Evolutionary conservation across 2,329 filamentous ascomycete genomes (phyloP), one percentile per base, ranked within the genome.

Genomic region (Phialophora macrospora): DNA sequence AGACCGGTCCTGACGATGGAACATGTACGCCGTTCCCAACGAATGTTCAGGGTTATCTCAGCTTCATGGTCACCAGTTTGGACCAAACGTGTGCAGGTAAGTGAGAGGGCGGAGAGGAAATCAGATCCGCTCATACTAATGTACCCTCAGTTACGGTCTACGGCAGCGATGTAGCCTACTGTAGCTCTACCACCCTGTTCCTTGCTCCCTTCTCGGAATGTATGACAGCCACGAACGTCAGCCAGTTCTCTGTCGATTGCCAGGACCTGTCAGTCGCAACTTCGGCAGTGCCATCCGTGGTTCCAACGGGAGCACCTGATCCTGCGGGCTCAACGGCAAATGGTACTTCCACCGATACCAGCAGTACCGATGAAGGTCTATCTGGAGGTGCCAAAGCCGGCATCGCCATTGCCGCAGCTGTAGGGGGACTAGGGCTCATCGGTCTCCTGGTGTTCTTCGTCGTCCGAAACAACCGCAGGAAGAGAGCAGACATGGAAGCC

Each of bases 221-320:
- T 52, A 55, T 66, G 34, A 63, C 60, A 8, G 41, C 62, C 22
- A 59, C 38, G 8, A 66, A 56, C 44, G 64, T 66, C 49, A 66
- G 62, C 34, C 64, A 66, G 56, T 66, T 66, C 49, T 66, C 64
- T 4, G 64, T 66, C 60, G 64, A 66, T 38, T 66, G 64, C 51
- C 64, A 66, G 48, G 55, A 63, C 46, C 58, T 63, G 22, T 60
- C 64, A 24, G 55, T 60, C 11, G 64, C 64, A 12, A 66, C 56
- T n/a, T 63, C 64, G 1, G 60, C 52, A 22, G 32, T 34, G 22
- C 64, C 64, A 6, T 57, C 60, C 1, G 49, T 66, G 17, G 62
- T 52, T 41, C 34, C 52, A 1, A 30, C 55, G 3, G 55, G 59
- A 49, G 55, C 41, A 44, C 14, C 44, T 0, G 24, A 49, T 34